phyloP scores from a whole-genome alignment of 2,329 filamentous ascomycete species.

The Aspergillus vadensis region DNA sequence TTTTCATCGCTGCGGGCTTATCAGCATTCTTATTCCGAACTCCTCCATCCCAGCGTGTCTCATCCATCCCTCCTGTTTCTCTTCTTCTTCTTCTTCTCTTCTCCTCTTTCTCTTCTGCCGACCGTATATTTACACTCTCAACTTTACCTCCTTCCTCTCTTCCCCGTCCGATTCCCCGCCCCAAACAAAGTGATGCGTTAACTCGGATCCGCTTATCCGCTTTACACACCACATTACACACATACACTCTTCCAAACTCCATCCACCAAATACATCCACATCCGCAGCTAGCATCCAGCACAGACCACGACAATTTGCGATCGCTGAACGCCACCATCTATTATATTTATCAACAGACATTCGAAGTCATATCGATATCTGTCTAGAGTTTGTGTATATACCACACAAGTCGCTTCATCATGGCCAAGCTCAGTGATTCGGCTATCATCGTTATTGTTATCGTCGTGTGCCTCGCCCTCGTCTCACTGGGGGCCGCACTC shows the following conservation, averaged over 20 bases:
- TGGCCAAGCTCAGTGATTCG: slow-evolving; percentile 25
- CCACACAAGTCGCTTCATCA: slow-evolving; percentile 2
- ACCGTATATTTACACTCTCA: neutral
- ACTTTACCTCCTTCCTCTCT: neutral
- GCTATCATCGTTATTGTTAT: slow-evolving; percentile 38
- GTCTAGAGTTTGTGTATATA: neutral
- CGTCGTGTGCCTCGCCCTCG: slow-evolving; percentile 32
- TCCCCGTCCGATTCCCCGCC: neutral
- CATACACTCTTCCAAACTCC: too few species aligned
- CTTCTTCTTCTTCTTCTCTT: neutral
- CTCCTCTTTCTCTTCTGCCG: neutral
- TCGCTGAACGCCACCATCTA: neutral
- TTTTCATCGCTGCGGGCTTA: neutral
- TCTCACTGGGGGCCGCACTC: slow-evolving; percentile 34
- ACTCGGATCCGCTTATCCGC: neutral
- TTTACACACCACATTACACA: neutral
- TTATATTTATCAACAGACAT: too few species aligned
- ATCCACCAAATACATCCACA: neutral
- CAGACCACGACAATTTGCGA: neutral
- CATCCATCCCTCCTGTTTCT: neutral
- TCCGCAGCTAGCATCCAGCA: neutral
- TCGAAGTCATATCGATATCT: too few species aligned
- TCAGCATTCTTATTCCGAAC: neutral
- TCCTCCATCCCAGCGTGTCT: too few species aligned
- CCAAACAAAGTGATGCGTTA: neutral